phyloP scores from a whole-genome alignment of 441 rosid species.

The Croton setiger region DNA sequence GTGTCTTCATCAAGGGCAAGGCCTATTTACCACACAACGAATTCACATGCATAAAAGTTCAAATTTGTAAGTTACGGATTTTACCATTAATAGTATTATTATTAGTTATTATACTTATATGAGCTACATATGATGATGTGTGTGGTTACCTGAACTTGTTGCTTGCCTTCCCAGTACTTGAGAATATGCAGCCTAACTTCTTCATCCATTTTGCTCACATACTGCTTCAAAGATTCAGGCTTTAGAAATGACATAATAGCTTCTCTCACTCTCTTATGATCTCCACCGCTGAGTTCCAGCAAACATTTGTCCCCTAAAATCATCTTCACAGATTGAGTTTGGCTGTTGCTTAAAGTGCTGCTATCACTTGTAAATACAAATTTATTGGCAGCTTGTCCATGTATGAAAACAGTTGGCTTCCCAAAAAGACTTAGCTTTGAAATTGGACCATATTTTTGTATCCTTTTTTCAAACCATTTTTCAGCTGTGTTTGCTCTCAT shows the following conservation, averaged over 20 bases:
- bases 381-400: conserved; percentile 49
- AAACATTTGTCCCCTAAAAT: conserved; percentile 39
- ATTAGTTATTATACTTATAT: too few species aligned
- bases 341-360: conserved; percentile 28
- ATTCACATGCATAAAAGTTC: background rate
- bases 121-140: too few species aligned
- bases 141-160: conserved; percentile 32
- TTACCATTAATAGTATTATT: too few species aligned
- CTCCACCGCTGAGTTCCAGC: conserved; percentile 34
- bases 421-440: conserved; percentile 47
- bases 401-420: conserved; percentile 38
- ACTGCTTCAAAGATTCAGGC: conserved; percentile 42
- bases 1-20: conserved; percentile 28
- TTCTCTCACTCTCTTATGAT: conserved; percentile 42
- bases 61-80: too few species aligned
- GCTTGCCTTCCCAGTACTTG: conserved; percentile 39
- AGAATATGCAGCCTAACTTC: conserved; percentile 40
- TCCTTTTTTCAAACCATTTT: conserved; percentile 34
- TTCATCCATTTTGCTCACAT: conserved; percentile 43
- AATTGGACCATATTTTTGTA: conserved; percentile 38
- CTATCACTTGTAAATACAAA: conserved; percentile 33
- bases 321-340: conserved; percentile 25
- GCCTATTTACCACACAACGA: conserved; percentile 14
- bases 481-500: conserved; percentile 47
- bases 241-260: conserved; percentile 43